Conservation (phyloP, 768 basidiomycete genomes). For the Boletus rufocinnamomeus region DNA sequence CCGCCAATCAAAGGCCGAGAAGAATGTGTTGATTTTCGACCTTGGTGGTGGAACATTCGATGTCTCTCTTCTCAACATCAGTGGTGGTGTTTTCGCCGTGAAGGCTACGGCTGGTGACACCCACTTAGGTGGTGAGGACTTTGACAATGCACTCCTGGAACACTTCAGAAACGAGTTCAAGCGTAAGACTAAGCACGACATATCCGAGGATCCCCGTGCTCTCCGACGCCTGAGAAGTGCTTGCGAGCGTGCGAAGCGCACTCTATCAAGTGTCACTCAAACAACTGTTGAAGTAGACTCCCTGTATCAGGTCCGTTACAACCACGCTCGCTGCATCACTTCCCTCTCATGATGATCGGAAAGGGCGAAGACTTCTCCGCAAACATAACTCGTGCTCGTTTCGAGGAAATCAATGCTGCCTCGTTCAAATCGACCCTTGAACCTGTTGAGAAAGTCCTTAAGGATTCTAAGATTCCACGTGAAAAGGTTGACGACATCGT, state of each 20-base stretch:
- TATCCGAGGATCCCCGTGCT: constrained; percentile 96
- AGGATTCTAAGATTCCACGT: constrained; percentile 97
- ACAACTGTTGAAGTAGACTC: constrained; percentile 99
- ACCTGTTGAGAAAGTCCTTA: constrained; percentile 98
- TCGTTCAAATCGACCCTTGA: constrained; percentile 98
- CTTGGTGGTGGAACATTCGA: constrained; percentile 99
- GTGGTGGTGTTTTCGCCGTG: constrained; percentile 97
- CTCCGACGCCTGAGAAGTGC: constrained; percentile 94
- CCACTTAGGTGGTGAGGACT: constrained; percentile 99
- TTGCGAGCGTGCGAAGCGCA: constrained; percentile 99
- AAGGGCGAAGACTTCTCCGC: constrained; percentile 98
- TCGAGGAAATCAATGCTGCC: constrained; percentile 97
- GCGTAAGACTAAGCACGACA: constrained; percentile 94
- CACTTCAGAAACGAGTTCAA: constrained; percentile 99
- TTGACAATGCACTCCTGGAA: constrained; percentile 96
- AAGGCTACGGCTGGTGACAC: constrained; percentile 99
- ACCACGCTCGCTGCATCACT: neutral
- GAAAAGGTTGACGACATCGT: constrained; percentile 99
- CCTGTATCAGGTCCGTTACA: constrained; percentile 74
- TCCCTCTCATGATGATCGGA: constrained; percentile 11
- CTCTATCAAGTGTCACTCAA: constrained; percentile 96
- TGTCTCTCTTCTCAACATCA: constrained; percentile 98
- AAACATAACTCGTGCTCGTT: constrained; percentile 98
- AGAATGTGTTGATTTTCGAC: constrained; percentile 99
- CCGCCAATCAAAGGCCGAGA: constrained; percentile 91